Conservation (phyloP, 2,329 filamentous ascomycete species). For the Fusarium sp. region DNA sequence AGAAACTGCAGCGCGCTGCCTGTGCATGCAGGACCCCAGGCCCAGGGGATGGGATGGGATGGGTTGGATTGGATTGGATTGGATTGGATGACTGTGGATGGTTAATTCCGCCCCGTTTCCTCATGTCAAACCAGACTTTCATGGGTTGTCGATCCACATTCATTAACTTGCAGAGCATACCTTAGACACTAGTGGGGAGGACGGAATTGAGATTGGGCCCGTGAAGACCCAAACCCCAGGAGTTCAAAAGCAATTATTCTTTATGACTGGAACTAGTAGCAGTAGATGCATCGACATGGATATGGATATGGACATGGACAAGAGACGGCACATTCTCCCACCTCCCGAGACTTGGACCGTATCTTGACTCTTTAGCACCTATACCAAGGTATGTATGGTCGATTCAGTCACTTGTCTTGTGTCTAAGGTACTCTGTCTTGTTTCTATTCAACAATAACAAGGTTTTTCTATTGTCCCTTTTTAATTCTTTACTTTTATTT, state of each 20-base stretch:
- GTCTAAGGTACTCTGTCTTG: neutral
- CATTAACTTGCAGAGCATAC: slow-evolving; percentile 38
- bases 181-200: slow-evolving; percentile 17
- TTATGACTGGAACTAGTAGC: neutral
- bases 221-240: slow-evolving; percentile 24
- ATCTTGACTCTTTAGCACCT: slow-evolving; percentile 30
- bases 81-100: neutral
- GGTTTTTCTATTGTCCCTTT: slow-evolving; percentile 18
- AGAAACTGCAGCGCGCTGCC: neutral
- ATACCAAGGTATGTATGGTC: slow-evolving; percentile 10
- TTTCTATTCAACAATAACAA: slow-evolving; percentile 22
- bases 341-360: slow-evolving; percentile 16
- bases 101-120: slow-evolving; percentile 24
- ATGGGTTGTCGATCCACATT: slow-evolving; percentile 32
- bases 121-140: neutral
- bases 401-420: slow-evolving; percentile 2
- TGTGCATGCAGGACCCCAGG: neutral
- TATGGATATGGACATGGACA: neutral
- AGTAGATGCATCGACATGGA: neutral
- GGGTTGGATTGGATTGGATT: too few relatives aligned
- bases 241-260: slow-evolving; percentile 42
- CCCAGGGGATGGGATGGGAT: too few relatives aligned
- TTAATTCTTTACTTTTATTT: slow-evolving; percentile 3
- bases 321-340: slow-evolving; percentile 9
- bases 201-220: slow-evolving; percentile 33